These are phyloP conservation scores for Aspergillus intermedius DNA, from an alignment of 2,329 filamentous ascomycete species.

Conservation along the genomic window DNA sequence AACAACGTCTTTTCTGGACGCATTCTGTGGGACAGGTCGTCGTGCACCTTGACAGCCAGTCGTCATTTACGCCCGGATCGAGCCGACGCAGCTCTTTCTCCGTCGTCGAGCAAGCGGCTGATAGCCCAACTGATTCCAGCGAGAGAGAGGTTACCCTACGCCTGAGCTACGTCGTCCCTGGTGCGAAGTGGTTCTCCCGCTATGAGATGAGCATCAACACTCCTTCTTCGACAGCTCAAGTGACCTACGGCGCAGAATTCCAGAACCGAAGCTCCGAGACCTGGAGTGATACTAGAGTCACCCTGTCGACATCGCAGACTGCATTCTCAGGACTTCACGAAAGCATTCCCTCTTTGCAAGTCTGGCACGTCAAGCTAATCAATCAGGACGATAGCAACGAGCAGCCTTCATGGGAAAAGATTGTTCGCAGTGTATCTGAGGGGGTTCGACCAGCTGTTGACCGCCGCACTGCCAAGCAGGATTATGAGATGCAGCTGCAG, in stretches of 20 bases:
- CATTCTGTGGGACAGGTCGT: conserved; percentile 29
- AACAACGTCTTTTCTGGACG: conserved; percentile 33
- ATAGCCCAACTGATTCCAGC: neutral
- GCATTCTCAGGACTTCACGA: conserved; percentile 52
- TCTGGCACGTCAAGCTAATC: conserved; percentile 52
- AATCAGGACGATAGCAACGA: conserved; percentile 6
- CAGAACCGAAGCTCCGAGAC: conserved; percentile 58
- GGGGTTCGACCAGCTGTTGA: neutral
- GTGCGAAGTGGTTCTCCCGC: conserved; percentile 54
- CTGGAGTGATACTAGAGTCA: conserved; percentile 56
- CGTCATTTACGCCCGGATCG: neutral
- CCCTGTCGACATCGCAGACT: conserved; percentile 58
- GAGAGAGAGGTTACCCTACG: conserved; percentile 31
- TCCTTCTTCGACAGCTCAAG: conserved; percentile 44
- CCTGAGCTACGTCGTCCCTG: conserved; percentile 54
- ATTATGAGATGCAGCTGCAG: neutral
- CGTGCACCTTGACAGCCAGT: conserved; percentile 29
- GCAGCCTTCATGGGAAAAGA: conserved; percentile 10
- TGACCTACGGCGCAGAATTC: conserved; percentile 58
- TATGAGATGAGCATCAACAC: conserved; percentile 60
- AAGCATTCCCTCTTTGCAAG: conserved; percentile 47
- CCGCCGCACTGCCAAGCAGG: neutral
- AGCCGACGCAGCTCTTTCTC: neutral
- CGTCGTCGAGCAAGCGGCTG: neutral
- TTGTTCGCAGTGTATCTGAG: conserved; percentile 11